These are phyloP conservation scores for Hanseniaspora lachancei DNA, from an alignment of 805 yeast species.

Conservation along the genomic window DNA sequence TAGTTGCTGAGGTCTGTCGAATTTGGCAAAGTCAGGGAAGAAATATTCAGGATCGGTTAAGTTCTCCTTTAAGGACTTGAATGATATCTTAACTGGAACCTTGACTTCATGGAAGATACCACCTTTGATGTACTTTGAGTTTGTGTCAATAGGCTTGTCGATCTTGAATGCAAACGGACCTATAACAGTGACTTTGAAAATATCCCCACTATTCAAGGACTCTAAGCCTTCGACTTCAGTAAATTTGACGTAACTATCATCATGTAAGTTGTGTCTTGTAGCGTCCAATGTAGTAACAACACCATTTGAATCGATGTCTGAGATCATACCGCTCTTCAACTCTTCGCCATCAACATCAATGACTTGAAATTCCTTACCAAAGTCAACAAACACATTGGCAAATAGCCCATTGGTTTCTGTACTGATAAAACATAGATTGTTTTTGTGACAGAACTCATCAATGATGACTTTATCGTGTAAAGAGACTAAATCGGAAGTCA, in stretches of 20 bases:
- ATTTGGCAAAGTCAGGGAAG: slow-evolving; percentile 82
- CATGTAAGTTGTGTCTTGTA: slow-evolving; percentile 83
- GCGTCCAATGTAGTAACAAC: slow-evolving; percentile 90
- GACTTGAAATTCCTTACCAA: slow-evolving; percentile 69
- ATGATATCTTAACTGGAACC: slow-evolving; percentile 53
- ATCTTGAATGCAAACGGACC: slow-evolving; percentile 93
- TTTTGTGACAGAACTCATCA: slow-evolving; percentile 59
- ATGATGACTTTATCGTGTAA: slow-evolving; percentile 64
- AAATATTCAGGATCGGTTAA: slow-evolving; percentile 65
- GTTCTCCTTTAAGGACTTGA: slow-evolving; percentile 52
- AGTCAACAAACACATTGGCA: slow-evolving; percentile 80
- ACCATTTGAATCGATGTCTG: slow-evolving; percentile 78
- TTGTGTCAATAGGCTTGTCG: slow-evolving; percentile 23
- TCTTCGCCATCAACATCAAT: slow-evolving; percentile 88
- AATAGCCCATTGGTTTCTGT: slow-evolving; percentile 79
- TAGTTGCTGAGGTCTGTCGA: slow-evolving; percentile 79
- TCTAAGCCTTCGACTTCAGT: slow-evolving; percentile 73
- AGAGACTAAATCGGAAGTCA: slow-evolving; percentile 60
- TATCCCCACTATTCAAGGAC: slow-evolving; percentile 56
- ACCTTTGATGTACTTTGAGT: slow-evolving; percentile 51
- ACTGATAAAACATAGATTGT: slow-evolving; percentile 64
- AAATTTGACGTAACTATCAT: slow-evolving; percentile 80
- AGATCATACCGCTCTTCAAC: slow-evolving; percentile 71
- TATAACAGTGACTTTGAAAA: slow-evolving; percentile 64
- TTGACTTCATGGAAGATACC: slow-evolving; percentile 90